Percentiles rank a stretch among this genome's conserved stretches.
phyloP scores from a whole-genome alignment of 148 eudicot species.

The Vaccinium corymbosum region DNA sequence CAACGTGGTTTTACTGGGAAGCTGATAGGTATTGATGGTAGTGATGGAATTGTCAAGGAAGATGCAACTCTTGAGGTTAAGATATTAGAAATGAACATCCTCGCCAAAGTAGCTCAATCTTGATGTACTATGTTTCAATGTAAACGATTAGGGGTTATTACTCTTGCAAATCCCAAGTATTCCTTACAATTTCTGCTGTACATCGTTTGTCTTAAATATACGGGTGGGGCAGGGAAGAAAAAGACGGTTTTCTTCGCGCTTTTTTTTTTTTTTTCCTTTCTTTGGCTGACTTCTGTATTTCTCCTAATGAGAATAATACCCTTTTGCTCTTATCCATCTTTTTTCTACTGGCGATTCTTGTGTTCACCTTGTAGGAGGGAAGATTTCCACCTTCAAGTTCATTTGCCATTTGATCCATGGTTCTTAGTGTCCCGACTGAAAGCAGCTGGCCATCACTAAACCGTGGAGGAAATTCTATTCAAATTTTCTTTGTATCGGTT shows the following conservation, averaged over 20 bases:
- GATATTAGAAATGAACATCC: slow-evolving; percentile 76
- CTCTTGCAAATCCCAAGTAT: not conserved
- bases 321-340: not conserved
- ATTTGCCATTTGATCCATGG: too few relatives aligned
- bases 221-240: not conserved
- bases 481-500: too few relatives aligned
- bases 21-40: slow-evolving; percentile 87
- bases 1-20: slow-evolving; percentile 86
- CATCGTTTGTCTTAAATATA: not conserved
- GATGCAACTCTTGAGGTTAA: slow-evolving; percentile 88
- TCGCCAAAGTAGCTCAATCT: slow-evolving; percentile 65
- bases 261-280: not conserved
- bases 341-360: not conserved
- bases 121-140: slow-evolving; percentile 12
- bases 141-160: not conserved
- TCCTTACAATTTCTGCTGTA: not conserved
- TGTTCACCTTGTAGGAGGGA: not conserved
- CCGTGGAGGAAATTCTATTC: too few relatives aligned
- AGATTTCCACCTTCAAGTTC: too few relatives aligned
- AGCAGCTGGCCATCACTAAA: too few relatives aligned
- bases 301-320: not conserved
- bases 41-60: slow-evolving; percentile 88
- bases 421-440: too few relatives aligned
- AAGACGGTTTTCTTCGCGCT: not conserved
- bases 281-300: not conserved